Evolutionary conservation across 1,284 basidiomycete species (phyloP).

Genomic region (Boletus sp.): DNA sequence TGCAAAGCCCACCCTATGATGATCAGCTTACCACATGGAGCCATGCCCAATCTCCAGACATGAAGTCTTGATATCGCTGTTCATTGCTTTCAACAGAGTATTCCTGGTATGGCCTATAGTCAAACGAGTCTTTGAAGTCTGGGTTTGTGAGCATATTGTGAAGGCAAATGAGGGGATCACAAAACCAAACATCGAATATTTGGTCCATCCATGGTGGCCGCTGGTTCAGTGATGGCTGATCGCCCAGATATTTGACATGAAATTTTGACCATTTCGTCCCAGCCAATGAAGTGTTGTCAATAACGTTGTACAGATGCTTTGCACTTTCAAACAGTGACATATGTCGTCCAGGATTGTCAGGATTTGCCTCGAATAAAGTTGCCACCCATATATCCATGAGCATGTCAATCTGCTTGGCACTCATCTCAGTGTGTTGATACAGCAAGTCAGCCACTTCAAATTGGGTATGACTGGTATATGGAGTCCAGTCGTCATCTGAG

Average conservation of each 20-base stretch:
- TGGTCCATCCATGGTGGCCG: no score
- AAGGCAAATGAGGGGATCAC: neutral
- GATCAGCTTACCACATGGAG: no score
- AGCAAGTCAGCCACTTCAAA: neutral
- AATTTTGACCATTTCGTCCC: constrained; percentile 33
- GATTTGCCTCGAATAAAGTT: constrained; percentile 1
- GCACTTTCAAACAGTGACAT: constrained; percentile 25
- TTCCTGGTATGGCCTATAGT: neutral
- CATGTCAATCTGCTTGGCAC: constrained; percentile 17
- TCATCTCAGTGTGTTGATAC: neutral
- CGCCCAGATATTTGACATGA: constrained; percentile 19
- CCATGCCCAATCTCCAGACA: no score
- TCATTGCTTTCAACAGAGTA: neutral
- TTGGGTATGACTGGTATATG: neutral
- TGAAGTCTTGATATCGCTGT: neutral
- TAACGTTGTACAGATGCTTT: constrained; percentile 30
- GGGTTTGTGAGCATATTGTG: neutral
- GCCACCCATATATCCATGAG: constrained; percentile 31
- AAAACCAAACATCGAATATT: no score
- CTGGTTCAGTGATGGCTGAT: neutral
- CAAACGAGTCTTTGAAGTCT: neutral
- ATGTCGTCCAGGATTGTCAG: neutral
- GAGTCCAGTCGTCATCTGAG: neutral
- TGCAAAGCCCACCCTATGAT: no score
- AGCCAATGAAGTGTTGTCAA: constrained; percentile 30